These are phyloP conservation scores for Cladophialophora chaetospira DNA, from an alignment of 2,329 filamentous ascomycete species.

Conservation along the genomic window DNA sequence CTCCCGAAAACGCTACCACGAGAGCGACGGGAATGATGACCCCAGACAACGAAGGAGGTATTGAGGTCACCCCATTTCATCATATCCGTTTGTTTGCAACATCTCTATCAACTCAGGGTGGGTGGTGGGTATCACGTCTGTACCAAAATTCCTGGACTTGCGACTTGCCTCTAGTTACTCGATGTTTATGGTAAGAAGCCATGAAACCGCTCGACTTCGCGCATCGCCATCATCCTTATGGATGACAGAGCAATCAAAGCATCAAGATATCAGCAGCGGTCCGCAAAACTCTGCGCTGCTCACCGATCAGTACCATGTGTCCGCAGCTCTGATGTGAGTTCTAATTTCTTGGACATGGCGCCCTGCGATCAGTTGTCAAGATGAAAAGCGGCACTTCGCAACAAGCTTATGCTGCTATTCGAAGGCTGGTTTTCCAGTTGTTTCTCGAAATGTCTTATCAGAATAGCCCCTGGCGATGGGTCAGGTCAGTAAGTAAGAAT, in stretches of 20 bases:
- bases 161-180: neutral
- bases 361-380: neutral
- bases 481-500: conserved; percentile 16
- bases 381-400: neutral
- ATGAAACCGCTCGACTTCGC: conserved; percentile 1
- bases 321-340: neutral
- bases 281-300: too few relatives aligned
- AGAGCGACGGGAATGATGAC: conserved; percentile 80
- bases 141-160: neutral
- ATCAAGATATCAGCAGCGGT: too few relatives aligned
- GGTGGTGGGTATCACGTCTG: conserved; percentile 46
- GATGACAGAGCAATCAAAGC: too few relatives aligned
- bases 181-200: conserved; percentile 24
- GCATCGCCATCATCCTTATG: neutral
- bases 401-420: neutral
- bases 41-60: conserved; percentile 63
- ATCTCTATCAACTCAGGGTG: conserved; percentile 35
- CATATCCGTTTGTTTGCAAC: conserved; percentile 17
- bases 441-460: conserved; percentile 4
- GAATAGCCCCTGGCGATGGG: conserved; percentile 14
- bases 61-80: conserved; percentile 38
- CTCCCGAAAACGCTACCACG: conserved; percentile 69
- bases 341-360: neutral
- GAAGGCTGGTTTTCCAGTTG: neutral
- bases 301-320: neutral